A percentile compares a stretch with the other conserved stretches of the same genome.
Evolutionary conservation across 2,329 filamentous ascomycete species (phyloP).

Genomic region (Ophiognomonia clavigignenti-juglandacearum): DNA sequence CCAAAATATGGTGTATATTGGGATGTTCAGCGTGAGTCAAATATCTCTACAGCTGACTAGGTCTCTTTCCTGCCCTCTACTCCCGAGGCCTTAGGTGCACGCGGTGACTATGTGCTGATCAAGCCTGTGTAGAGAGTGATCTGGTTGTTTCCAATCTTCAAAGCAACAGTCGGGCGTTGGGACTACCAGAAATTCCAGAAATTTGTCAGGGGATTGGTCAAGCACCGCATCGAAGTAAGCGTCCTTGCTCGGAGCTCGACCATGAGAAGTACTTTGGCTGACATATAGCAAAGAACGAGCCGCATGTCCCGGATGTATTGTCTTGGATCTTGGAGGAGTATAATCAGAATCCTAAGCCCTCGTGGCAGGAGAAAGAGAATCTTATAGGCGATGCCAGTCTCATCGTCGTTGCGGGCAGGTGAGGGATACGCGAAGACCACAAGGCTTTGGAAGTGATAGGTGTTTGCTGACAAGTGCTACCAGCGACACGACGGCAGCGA

Average conservation of each 20-base stretch:
- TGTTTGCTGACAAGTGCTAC: not conserved
- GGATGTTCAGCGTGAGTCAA: conserved; percentile 18
- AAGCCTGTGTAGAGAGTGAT: not conserved
- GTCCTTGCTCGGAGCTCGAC: not conserved
- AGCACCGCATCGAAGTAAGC: conserved; percentile 16
- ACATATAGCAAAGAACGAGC: conserved; percentile 4
- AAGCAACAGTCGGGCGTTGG: conserved; percentile 16
- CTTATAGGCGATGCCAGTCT: conserved; percentile 26
- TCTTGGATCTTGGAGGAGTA: conserved; percentile 27
- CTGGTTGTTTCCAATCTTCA: conserved; percentile 11
- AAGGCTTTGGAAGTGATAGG: too few species aligned
- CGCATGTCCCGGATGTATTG: conserved; percentile 24
- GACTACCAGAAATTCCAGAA: conserved; percentile 18
- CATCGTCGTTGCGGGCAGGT: conserved; percentile 29
- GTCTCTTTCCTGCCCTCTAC: conserved; percentile 14
- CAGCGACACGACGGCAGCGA: conserved; percentile 19
- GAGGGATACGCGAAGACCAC: not conserved
- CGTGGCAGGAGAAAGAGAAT: conserved; percentile 20
- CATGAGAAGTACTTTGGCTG: not conserved
- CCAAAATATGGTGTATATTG: conserved; percentile 20
- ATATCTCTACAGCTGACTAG: too few species aligned
- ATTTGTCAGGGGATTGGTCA: conserved; percentile 17
- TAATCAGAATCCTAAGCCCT: conserved; percentile 16
- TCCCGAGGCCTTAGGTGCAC: conserved; percentile 1
- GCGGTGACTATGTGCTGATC: too few species aligned